phyloP scores from a whole-genome alignment of 306 rosid species.

The Cyamopsis tetragonoloba region DNA sequence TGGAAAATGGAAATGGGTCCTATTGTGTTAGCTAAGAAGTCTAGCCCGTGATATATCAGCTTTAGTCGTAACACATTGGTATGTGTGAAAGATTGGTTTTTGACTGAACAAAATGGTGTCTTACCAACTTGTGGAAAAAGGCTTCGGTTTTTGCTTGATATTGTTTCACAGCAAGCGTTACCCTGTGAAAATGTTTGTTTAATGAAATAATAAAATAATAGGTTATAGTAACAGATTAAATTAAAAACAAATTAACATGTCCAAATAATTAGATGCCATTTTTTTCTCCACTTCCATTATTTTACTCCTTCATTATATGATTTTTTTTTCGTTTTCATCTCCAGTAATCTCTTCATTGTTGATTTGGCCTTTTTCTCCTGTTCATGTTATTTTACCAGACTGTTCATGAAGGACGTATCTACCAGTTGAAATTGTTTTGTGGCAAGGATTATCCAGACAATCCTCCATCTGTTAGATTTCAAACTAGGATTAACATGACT shows the following conservation, averaged over 20 bases:
- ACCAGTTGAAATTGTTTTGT: slow-evolving; percentile 89
- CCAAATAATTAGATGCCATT: too few relatives aligned
- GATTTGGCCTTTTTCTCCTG: too few relatives aligned
- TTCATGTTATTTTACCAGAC: slow-evolving; percentile 56
- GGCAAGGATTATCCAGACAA: slow-evolving; percentile 91
- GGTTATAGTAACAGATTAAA: neutral
- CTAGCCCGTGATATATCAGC: too few relatives aligned
- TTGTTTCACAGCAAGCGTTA: neutral
- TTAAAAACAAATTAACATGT: too few relatives aligned
- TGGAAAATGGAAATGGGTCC: too few relatives aligned
- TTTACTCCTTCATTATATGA: neutral
- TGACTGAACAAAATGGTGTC: neutral
- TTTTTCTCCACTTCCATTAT: neutral
- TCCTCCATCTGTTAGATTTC: slow-evolving; percentile 93
- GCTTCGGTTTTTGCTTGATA: neutral
- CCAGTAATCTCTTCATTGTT: too few relatives aligned
- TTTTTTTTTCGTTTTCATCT: neutral
- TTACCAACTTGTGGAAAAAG: neutral
- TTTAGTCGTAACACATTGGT: too few relatives aligned
- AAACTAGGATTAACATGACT: slow-evolving; percentile 88
- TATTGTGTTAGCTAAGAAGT: too few relatives aligned
- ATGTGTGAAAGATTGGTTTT: neutral
- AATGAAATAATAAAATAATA: neutral
- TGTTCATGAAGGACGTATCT: slow-evolving; percentile 91
- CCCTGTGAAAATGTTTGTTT: neutral